Conservation (phyloP, 441 rosid species). For the Pelargonium australe region DNA sequence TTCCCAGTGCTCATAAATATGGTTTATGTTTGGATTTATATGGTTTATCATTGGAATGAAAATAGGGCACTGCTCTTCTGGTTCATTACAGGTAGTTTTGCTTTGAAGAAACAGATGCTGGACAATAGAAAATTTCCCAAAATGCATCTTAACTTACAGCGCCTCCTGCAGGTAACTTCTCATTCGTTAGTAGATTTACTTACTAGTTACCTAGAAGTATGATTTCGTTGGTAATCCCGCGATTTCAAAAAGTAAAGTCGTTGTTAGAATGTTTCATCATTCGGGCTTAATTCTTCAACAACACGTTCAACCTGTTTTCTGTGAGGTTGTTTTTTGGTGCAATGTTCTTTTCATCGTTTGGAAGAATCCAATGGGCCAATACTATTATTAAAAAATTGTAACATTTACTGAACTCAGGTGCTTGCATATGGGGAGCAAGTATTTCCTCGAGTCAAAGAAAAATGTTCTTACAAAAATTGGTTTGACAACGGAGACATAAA, state of each 20-base stretch:
- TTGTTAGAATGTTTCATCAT: background rate
- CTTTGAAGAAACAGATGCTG: conserved; percentile 83
- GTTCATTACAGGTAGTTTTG: conserved; percentile 59
- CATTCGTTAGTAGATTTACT: conserved; percentile 1
- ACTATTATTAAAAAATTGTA: background rate
- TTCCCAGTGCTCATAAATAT: background rate
- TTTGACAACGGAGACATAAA: conserved; percentile 55
- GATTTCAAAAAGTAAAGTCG: conserved; percentile 6
- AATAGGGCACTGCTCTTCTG: conserved; percentile 8
- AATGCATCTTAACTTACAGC: conserved; percentile 88
- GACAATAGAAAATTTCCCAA: conserved; percentile 92
- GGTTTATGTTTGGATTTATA: conserved; percentile 7
- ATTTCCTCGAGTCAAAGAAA: conserved; percentile 86
- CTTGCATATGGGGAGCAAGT: conserved; percentile 96
- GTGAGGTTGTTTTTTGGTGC: background rate
- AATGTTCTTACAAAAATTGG: conserved; percentile 74
- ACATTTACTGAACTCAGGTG: conserved; percentile 40
- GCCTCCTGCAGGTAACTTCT: conserved; percentile 69
- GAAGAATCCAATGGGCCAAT: background rate
- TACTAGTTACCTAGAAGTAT: background rate
- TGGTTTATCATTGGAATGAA: conserved; percentile 11
- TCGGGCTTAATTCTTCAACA: background rate
- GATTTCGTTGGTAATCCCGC: conserved; percentile 2
- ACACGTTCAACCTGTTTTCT: background rate
- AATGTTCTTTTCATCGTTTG: background rate